These are phyloP conservation scores for Xylariaceae sp. DNA, from an alignment of 2,329 filamentous ascomycete genomes.

Conservation along the genomic window DNA sequence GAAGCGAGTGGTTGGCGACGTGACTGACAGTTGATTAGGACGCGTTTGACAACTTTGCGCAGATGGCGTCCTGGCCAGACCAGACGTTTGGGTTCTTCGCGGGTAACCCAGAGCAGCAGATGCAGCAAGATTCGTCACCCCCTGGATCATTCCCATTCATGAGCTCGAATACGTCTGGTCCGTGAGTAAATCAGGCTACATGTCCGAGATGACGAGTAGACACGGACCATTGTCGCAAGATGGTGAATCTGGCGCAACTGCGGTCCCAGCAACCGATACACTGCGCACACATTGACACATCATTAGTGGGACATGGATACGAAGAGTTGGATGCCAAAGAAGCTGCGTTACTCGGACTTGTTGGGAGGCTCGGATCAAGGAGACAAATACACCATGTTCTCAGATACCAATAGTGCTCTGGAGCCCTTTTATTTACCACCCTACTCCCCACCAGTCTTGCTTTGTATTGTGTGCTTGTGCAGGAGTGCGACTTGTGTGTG, in stretches of 20 bases:
- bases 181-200: conserved; percentile 7
- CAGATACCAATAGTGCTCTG: conserved; percentile 10
- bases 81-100: conserved; percentile 48
- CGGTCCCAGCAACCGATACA: neutral
- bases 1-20: neutral
- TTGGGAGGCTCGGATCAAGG: neutral
- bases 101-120: conserved; percentile 29
- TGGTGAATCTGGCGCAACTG: neutral
- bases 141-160: conserved; percentile 31
- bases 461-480: neutral
- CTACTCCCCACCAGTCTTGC: conserved; percentile 11
- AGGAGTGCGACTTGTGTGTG: neutral
- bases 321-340: neutral
- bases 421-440: conserved; percentile 4
- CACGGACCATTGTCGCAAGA: too few relatives aligned
- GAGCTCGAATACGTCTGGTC: conserved; percentile 25
- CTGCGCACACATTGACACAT: neutral
- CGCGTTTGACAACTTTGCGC: conserved; percentile 53
- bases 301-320: too few relatives aligned
- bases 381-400: neutral
- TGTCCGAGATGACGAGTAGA: too few relatives aligned
- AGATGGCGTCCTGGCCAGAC: conserved; percentile 50
- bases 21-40: conserved; percentile 38
- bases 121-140: conserved; percentile 27
- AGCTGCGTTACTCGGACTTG: conserved; percentile 13